Conservation (phyloP, 371 early-diverging fungal species). For the Neoconidiobolus thromboides region DNA sequence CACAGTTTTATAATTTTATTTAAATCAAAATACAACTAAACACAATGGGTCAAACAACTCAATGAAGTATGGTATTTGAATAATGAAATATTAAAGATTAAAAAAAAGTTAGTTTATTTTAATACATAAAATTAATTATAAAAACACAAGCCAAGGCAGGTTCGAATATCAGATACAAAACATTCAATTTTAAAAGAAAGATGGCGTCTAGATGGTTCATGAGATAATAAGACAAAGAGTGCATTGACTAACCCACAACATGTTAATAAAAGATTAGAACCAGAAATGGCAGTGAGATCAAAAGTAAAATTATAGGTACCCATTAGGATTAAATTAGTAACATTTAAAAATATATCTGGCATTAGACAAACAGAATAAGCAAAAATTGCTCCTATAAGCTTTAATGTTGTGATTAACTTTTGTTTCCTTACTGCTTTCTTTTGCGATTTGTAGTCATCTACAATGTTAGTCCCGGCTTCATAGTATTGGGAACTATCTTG, state of each 20-base stretch:
- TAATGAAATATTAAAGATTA: too few species aligned
- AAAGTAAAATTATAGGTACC: not conserved
- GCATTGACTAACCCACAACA: not conserved
- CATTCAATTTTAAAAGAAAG: not conserved
- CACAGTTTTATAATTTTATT: too few species aligned
- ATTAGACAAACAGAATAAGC: not conserved
- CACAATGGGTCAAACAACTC: too few species aligned
- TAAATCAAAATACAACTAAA: too few species aligned
- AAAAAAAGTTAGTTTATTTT: too few species aligned
- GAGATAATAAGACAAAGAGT: not conserved
- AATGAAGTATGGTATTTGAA: too few species aligned
- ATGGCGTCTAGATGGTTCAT: not conserved
- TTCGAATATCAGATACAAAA: too few species aligned
- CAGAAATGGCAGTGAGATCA: not conserved
- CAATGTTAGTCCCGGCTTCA: not conserved
- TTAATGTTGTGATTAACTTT: not conserved
- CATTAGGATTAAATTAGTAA: not conserved
- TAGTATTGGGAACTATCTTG: not conserved
- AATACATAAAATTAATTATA: too few species aligned
- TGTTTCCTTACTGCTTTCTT: not conserved
- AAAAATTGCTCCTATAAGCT: not conserved
- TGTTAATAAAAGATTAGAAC: not conserved
- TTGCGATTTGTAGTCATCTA: not conserved
- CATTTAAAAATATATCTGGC: not conserved
- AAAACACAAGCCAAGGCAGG: too few species aligned